These are phyloP conservation scores for Penicillium occitanis DNA, from an alignment of 2,329 filamentous ascomycete species.

Conservation along the genomic window DNA sequence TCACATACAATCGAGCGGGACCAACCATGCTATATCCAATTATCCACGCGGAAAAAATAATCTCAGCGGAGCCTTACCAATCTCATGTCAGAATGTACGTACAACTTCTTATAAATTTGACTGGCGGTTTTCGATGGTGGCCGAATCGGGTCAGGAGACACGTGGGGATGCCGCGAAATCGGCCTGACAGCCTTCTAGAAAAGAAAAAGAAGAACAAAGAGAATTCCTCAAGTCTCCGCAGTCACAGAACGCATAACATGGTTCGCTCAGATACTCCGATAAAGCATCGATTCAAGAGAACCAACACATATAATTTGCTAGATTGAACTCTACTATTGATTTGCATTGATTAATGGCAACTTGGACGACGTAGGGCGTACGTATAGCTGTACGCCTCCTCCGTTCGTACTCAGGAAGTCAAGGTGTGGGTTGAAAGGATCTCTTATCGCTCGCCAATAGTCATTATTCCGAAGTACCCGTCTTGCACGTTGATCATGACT, in stretches of 20 bases:
- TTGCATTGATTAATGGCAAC: background rate
- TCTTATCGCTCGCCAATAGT: conserved; percentile 1
- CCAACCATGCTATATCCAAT: background rate
- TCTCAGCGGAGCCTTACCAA: background rate
- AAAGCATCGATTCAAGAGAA: background rate
- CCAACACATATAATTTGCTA: background rate
- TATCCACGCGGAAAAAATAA: background rate
- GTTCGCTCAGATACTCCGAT: background rate
- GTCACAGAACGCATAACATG: background rate
- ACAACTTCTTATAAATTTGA: background rate
- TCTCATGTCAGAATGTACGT: background rate
- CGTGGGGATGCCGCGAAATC: conserved; percentile 2
- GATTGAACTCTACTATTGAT: background rate
- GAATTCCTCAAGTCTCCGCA: background rate
- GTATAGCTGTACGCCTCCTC: background rate
- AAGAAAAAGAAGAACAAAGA: background rate
- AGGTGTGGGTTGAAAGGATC: background rate
- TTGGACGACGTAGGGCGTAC: background rate
- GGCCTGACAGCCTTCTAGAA: conserved; percentile 7
- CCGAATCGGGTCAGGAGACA: background rate
- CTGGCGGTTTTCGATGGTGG: background rate
- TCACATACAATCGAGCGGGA: background rate
- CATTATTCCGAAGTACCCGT: background rate
- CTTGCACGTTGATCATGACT: background rate
- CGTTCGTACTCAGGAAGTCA: background rate